Percentiles rank a stretch among this genome's conserved stretches.
Conservation (phyloP, 140 eudicot genomes). For the Erigeron philadelphicus region DNA sequence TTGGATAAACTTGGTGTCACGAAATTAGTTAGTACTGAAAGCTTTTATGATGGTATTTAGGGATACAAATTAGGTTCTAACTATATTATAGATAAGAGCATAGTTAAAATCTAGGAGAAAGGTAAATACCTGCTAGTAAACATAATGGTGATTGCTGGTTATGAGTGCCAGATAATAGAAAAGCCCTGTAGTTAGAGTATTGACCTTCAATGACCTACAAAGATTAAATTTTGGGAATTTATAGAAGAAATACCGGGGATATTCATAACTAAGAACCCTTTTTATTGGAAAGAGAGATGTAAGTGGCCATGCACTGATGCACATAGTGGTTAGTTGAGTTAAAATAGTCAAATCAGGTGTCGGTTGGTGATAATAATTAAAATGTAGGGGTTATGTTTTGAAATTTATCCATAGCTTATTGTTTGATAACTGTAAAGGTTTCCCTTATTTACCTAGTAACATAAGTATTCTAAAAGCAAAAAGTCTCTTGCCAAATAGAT, state of each 20-base stretch:
- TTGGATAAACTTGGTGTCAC: neutral
- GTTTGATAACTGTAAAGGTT: constrained; percentile 3
- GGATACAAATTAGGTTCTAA: constrained; percentile 8
- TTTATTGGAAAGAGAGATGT: neutral
- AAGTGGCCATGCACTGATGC: neutral
- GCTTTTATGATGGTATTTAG: constrained; percentile 8
- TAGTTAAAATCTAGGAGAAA: neutral
- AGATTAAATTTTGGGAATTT: neutral
- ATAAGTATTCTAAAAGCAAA: neutral
- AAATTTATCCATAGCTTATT: neutral
- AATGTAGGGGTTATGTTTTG: neutral
- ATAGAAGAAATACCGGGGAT: neutral
- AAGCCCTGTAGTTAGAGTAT: neutral
- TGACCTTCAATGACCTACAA: neutral
- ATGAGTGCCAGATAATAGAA: neutral
- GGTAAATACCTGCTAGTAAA: neutral
- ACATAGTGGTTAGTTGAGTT: neutral
- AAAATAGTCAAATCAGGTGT: neutral
- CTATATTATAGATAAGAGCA: neutral
- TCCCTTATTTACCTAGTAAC: neutral
- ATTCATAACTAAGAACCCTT: neutral
- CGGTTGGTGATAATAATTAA: neutral
- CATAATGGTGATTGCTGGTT: constrained; percentile 16
- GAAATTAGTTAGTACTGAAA: constrained; percentile 15
- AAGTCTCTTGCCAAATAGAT: neutral